A percentile compares a stretch with the other conserved stretches of the same genome.
These are phyloP conservation scores for Fusarium begoniae DNA, from an alignment of 2,329 filamentous ascomycete species.

Conservation along the genomic window DNA sequence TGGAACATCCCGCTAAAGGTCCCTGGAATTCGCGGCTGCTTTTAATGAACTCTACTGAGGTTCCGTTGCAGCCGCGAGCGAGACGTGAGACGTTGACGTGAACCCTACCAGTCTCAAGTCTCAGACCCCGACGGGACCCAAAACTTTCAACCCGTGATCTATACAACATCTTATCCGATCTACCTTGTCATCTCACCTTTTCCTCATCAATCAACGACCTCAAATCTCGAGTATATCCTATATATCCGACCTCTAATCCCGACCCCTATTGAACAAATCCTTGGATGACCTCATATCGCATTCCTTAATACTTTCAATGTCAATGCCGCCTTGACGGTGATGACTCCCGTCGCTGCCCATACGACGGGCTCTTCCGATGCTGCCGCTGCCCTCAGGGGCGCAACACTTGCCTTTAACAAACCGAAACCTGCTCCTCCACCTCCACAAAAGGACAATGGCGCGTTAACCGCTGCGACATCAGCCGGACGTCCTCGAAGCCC, in stretches of 20 bases:
- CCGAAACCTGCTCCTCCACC: constrained; percentile 42
- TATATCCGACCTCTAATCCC: neutral
- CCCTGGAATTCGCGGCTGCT: constrained; percentile 19
- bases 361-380: constrained; percentile 46
- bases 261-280: neutral
- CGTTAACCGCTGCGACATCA: constrained; percentile 57
- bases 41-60: neutral
- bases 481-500: constrained; percentile 46
- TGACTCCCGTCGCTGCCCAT: constrained; percentile 48
- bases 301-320: constrained; percentile 20
- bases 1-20: constrained; percentile 27
- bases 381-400: constrained; percentile 62
- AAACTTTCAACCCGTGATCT: constrained; percentile 6
- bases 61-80: constrained; percentile 28
- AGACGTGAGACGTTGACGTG: constrained; percentile 8
- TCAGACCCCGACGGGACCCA: neutral
- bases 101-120: constrained; percentile 6
- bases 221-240: neutral
- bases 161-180: neutral
- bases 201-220: neutral
- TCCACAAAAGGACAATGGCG: constrained; percentile 48
- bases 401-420: constrained; percentile 64
- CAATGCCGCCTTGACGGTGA: constrained; percentile 42
- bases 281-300: constrained; percentile 27
- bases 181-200: neutral